phyloP scores from a whole-genome alignment of 192 early-diverging fungal genomes.

The Mortierella hygrophila region DNA sequence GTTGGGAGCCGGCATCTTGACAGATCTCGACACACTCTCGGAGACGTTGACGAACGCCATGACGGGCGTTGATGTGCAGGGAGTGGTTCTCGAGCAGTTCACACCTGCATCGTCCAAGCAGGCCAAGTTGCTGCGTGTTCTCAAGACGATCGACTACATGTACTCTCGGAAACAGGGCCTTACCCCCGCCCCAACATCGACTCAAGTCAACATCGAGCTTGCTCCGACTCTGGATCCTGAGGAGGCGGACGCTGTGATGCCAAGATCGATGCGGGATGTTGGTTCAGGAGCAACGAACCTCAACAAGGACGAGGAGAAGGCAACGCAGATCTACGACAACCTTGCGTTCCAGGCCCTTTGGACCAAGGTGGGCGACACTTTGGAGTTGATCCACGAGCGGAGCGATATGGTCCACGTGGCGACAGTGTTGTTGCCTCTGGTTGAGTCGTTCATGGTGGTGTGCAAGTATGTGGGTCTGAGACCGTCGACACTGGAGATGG shows the following conservation, averaged over 20 bases:
- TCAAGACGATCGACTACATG: constrained; percentile 96
- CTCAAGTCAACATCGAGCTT: constrained; percentile 58
- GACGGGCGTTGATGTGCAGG: constrained; percentile 79
- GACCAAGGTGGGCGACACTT: constrained; percentile 80
- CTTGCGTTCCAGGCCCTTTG: constrained; percentile 78
- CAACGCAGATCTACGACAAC: constrained; percentile 63
- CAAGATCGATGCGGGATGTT: constrained; percentile 60
- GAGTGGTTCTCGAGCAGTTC: constrained; percentile 81
- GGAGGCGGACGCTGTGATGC: constrained; percentile 49
- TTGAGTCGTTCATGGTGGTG: constrained; percentile 99
- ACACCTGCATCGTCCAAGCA: constrained; percentile 90
- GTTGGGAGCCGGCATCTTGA: constrained; percentile 74
- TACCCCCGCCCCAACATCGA: constrained; percentile 49
- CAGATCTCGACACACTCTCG: constrained; percentile 77
- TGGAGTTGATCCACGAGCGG: constrained; percentile 80
- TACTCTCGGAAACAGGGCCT: constrained; percentile 65
- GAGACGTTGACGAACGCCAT: constrained; percentile 66
- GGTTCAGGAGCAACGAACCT: constrained; percentile 24
- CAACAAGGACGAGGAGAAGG: constrained; percentile 63
- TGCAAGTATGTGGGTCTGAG: constrained; percentile 85
- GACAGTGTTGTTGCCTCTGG: constrained; percentile 92
- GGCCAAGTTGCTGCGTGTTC: constrained; percentile 90
- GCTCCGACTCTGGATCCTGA: constrained; percentile 61
- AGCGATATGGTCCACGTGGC: constrained; percentile 90
- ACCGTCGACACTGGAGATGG: constrained; percentile 54